Base-by-base conservation (phyloP, 2,329 filamentous ascomycete species). In the Hypoxylon sp. region DNA sequence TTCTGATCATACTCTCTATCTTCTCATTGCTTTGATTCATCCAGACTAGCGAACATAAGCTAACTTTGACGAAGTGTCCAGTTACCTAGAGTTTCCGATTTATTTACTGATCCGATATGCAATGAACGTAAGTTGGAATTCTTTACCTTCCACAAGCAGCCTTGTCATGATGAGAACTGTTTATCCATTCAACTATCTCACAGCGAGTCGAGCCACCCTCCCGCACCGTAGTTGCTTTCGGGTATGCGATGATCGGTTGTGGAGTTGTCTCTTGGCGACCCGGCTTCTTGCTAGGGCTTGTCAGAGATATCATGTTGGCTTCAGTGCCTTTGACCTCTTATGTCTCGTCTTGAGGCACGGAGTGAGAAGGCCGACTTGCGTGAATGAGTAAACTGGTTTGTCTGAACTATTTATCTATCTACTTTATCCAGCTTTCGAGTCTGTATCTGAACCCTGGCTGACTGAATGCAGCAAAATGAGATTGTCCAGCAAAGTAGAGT, bases 161-260 rank as follows among this genome's bases (percentile, higher is more conserved):
- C 30, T 33, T 65, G 55, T 76, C 70, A 80, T 86, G 85, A 87
- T 87, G 85, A 87, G 80, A 83, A 84, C 71, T 88, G 89, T 88
- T 88, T 89, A 91, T 91, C 89, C 89, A 91, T 91, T 91, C 89
- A 85, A 89, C 87, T 84, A 91, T 83, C 78, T 84, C 85, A 83
- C 85, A 79, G 65, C 80, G 81, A 77, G 82, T 89, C 89, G 83
- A 91, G 88, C 86, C 85, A 88, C 86, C 82, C 91, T 92, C 85
- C 86, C 89, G 78, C 87, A 91, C 89, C 86, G 77, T 82, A 93
- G 87, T 74, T 77, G 73, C 76, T 78, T 73, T 73, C 74, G 70
- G 70, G 78, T 75, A 75, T 79, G 84, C 82, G 79, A 92, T 83
- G 90, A 92, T 79, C 77, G 85, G 90, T 92, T 89, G 90, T 92